Evolutionary conservation across 2,329 filamentous ascomycete genomes (phyloP), one percentile per base, ranked within the genome.

Genomic region (Ilyonectria destructans): DNA sequence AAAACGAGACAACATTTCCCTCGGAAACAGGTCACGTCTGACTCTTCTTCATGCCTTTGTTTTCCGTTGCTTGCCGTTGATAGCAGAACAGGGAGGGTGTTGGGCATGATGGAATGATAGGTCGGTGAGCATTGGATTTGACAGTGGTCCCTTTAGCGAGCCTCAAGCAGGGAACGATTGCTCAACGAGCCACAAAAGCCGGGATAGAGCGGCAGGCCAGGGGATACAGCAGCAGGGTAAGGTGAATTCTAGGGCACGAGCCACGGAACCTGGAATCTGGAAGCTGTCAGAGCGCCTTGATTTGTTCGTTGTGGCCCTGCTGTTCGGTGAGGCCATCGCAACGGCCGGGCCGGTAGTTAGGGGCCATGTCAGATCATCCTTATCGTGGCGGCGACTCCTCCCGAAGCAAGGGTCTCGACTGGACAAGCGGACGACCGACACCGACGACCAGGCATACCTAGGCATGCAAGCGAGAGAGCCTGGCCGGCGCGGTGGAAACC

Each of bases 351-450:
- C 67, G 68, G 74, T 74, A 76, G 71, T 76, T 74, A 40, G 43
- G 58, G 68, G 65, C 48, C 69, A 75, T 66, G 68, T 76, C 74
- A 76, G 74, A 76, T 76, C 74, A 76, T 76, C 67, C 74, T 76
- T 76, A 76, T 76, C 74, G 74, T 62, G 31, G 57, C 62, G 66
- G 66, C 52, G 62, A 65, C 54, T 67, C 64, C 46, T 62, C 58
- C 58, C 64, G 64, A 58, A 46, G 55, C 64, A 52, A 58, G 64
- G 64, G 54, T 46, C 21, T 52, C 52, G 48, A 62, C 35, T 58
- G 64, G 64, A 54, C 58, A 26, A 58, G 54, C 64, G 64, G 58
- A 67, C 55, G 52, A 58, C 64, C 35, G 58, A 51, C 45, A 29
- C 62, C 62, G 58, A 54, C 54, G 33, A 48, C 54, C 59, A 43